These are phyloP conservation scores for Inonotus obliquus DNA, from an alignment of 1,284 basidiomycete genomes.

Conservation along the genomic window DNA sequence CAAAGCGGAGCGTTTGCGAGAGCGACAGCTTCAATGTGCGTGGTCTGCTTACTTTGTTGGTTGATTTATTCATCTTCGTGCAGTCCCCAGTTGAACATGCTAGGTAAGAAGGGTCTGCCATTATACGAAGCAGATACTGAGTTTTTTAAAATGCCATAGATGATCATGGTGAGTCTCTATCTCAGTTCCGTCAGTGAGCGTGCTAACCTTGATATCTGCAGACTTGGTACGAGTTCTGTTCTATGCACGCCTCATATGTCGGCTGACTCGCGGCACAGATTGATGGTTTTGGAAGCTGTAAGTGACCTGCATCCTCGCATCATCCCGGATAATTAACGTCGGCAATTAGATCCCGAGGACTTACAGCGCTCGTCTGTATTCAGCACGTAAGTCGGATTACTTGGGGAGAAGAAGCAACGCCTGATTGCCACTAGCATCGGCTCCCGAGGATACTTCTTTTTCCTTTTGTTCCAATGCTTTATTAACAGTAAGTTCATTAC, in stretches of 20 bases:
- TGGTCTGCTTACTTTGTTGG: background rate
- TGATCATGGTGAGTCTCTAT: conserved; percentile 60
- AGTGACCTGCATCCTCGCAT: conserved; percentile 24
- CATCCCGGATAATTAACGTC: background rate
- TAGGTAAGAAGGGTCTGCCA: conserved; percentile 34
- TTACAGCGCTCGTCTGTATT: conserved; percentile 79
- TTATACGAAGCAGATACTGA: background rate
- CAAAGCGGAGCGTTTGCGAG: conserved; percentile 87
- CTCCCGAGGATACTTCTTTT: conserved; percentile 84
- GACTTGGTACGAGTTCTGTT: conserved; percentile 47
- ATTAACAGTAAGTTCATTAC: conserved; percentile 54
- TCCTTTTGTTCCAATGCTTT: conserved; percentile 89
- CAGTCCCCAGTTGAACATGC: conserved; percentile 64
- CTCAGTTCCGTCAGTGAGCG: conserved; percentile 6
- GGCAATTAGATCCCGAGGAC: conserved; percentile 67
- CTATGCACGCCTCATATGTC: background rate
- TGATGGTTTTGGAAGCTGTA: conserved; percentile 90
- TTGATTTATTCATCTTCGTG: conserved; percentile 3
- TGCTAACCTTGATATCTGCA: conserved; percentile 33
- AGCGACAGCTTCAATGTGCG: conserved; percentile 88
- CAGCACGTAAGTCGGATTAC: conserved; percentile 43
- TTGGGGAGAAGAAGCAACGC: background rate
- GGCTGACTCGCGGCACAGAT: conserved; percentile 44
- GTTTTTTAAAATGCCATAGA: conserved; percentile 35
- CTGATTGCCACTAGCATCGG: conserved; percentile 53